Base-by-base conservation (phyloP, 768 basidiomycete genomes). In the Panaeolus papilionaceus region DNA sequence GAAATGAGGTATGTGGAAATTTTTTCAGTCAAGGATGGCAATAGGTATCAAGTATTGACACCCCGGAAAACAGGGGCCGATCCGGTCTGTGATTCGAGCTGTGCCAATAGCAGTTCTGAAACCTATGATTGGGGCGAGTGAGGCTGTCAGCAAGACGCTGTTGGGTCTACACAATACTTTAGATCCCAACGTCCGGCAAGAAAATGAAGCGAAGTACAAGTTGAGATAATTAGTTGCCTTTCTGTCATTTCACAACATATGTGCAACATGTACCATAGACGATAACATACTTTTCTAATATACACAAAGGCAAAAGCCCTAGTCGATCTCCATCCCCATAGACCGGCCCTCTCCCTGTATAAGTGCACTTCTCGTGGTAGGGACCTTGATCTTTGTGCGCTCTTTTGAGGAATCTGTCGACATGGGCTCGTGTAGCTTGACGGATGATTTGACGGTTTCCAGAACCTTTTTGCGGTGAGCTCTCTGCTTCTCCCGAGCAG, bases 81-180 rank as follows among this genome's bases (percentile, higher is more conserved):
- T 96, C 23, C 92, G 91, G 66, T 93, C 97, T 26, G 96, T 99
- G 33, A 93, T 99, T 68, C 90, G 98, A 33, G 98, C 98, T 37
- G 95, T 99, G 11, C 98, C 98, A 6, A 96, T 99, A 67, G 98
- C 98, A 0, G 96, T 99, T 11, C 81, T 99, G 71, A 96, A 94
- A 73, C 96, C 98, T 1, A 97, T 98, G 95, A 99, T 99, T 66
- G 98, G 98, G 4, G 96, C 96, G 4, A 95, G 92, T 62, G 97
- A 98, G 79, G 98, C 98, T 2, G 92, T 99, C 68, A 92, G 95
- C 80, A 96, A 99, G 83, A 96, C 97, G 0, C 80, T 99, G 42
- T 85, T 98, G 65, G 98, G 98, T 8, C 83, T 99, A 44, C 92
- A 96, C 72, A 99, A 99, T 76, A 88, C 94, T 58, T 80, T 99